Conservation (phyloP, 345 rosid species). For the Clarkia xantiana region DNA sequence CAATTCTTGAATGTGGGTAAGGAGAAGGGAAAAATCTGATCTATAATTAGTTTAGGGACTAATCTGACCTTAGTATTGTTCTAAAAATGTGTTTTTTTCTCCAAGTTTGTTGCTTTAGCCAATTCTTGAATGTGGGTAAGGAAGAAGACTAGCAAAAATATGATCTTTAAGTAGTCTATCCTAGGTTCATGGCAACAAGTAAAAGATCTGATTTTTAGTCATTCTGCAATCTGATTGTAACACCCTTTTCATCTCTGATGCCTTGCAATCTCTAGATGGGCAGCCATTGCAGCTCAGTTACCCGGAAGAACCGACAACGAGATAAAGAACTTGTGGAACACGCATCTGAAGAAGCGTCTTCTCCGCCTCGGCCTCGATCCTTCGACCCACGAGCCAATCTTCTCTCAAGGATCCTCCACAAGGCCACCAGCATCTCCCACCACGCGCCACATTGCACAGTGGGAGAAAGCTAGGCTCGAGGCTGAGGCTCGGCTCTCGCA, state of each 20-base stretch:
- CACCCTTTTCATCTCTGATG: neutral
- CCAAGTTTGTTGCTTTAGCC: neutral
- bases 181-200: no score
- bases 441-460: slow-evolving; percentile 91
- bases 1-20: neutral
- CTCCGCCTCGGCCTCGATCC: slow-evolving; percentile 77
- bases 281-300: slow-evolving; percentile 82
- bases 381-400: slow-evolving; percentile 56
- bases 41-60: no score
- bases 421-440: slow-evolving; percentile 43
- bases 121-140: neutral
- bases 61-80: neutral
- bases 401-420: slow-evolving; percentile 18
- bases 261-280: slow-evolving; percentile 46
- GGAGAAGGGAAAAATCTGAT: no score
- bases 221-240: neutral
- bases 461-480: slow-evolving; percentile 97
- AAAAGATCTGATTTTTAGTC: no score
- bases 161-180: no score
- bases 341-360: slow-evolving; percentile 80
- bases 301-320: slow-evolving; percentile 97
- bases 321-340: slow-evolving; percentile 97
- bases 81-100: neutral
- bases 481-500: slow-evolving; percentile 84
- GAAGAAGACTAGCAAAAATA: no score